These are phyloP conservation scores for Penicillium cataractarum DNA, from an alignment of 495 filamentous ascomycete species.

Conservation along the genomic window DNA sequence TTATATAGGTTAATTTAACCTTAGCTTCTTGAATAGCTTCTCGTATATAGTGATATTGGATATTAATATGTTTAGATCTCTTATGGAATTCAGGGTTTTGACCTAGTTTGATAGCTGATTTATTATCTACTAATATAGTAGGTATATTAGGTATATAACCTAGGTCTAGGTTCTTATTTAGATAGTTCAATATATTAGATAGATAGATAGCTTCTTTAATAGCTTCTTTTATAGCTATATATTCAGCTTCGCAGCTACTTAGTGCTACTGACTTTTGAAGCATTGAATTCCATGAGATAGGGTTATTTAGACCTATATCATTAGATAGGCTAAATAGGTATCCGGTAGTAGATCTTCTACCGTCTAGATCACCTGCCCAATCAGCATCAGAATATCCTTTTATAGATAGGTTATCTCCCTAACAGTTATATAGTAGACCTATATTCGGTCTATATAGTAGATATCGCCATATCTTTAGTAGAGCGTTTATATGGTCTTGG, in stretches of 20 bases:
- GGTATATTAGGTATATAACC: too few relatives aligned
- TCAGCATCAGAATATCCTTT: not conserved
- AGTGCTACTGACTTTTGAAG: not conserved
- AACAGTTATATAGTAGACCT: too few relatives aligned
- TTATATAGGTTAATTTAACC: not conserved
- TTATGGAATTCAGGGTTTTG: not conserved
- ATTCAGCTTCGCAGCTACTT: constrained; percentile 10
- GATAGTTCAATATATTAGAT: too few relatives aligned
- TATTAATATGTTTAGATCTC: not conserved
- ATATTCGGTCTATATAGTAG: not conserved
- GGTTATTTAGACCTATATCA: too few relatives aligned
- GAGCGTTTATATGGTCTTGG: not conserved
- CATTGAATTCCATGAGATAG: not conserved
- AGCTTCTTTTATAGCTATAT: constrained; percentile 26
- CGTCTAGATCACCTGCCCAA: not conserved
- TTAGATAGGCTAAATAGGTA: too few relatives aligned
- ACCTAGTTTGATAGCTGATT: not conserved
- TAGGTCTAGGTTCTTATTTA: too few relatives aligned
- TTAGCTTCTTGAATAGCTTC: not conserved
- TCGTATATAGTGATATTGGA: too few relatives aligned
- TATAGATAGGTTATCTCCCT: not conserved
- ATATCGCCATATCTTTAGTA: not conserved
- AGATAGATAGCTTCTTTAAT: constrained; percentile 26
- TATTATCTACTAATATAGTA: too few relatives aligned
- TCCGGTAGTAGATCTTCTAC: not conserved